Evolutionary conservation across 73 alveolate genomes (phyloP), one percentile per base, ranked within the genome.

Genomic region (Tetrahymena elliotti): DNA sequence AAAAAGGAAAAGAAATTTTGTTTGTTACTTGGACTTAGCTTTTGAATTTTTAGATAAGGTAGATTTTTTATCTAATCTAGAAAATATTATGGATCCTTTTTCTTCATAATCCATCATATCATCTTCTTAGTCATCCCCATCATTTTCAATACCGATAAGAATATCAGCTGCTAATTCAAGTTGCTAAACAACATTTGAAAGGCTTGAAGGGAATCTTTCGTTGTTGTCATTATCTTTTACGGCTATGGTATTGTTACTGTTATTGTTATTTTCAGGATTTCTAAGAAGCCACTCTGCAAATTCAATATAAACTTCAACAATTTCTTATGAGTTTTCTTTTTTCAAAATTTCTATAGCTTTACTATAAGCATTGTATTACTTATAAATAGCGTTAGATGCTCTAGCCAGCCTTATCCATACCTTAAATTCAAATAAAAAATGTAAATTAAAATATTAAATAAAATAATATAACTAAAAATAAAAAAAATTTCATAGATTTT

Each of bases 361-460:
- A 93, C 98, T 98, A 95, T 98, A 99, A 10, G 99, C 99, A 68
- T 97, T 96, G 95, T 98, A 98, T 96, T 98, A 97, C 93, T 99
- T 99, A 52, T 98, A 96, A 84, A 96, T 96, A 93, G 98, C 97
- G 93, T 97, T 96, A 10, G 99, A 98, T 35, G 98, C 98, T 96
- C 99, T 97, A 31, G 99, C 99, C 47, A 99, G 97, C 96, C 99
- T 99, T 52, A 98, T 98, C 99, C 99, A 99, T n/a, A 99, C 99
- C 88, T 68, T 68, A 18, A 68, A 24, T 68, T 68, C 3, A 31
- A 68, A 68, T 27, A 68, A 16, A 68, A 68, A 11, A 18, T 68
- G 24, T 24, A 2, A n/a, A 11, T 68, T 11, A 68, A 18, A 68
- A 22, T 27, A 3, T 53, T 1, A 1, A 18, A 40, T 40, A n/a